These are phyloP conservation scores for Globisporangium cylindrosporum DNA, from an alignment of 352 stramenopile species.

Conservation along the genomic window DNA sequence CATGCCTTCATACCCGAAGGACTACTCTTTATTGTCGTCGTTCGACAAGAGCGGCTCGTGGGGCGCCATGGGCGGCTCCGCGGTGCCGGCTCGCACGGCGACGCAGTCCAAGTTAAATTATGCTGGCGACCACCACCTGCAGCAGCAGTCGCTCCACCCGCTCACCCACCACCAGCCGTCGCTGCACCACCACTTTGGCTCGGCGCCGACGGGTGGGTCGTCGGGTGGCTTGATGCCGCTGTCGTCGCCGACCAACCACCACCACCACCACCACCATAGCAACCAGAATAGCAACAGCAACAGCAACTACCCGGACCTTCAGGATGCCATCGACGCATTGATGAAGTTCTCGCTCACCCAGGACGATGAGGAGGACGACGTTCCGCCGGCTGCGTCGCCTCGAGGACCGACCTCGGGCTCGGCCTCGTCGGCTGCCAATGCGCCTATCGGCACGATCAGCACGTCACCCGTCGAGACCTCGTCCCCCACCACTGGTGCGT, in stretches of 20 bases:
- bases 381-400: conserved; percentile 9
- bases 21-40: conserved; percentile 62
- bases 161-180: conserved; percentile 4
- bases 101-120: conserved; percentile 51
- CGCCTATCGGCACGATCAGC: conserved; percentile 2
- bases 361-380: conserved; percentile 41
- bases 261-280: conserved; percentile 4
- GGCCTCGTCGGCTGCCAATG: neutral
- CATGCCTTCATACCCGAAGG: conserved; percentile 53
- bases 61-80: conserved; percentile 27
- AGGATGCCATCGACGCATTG: conserved; percentile 86
- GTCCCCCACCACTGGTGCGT: conserved; percentile 19
- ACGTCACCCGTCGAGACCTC: conserved; percentile 13
- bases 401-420: neutral
- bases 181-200: neutral
- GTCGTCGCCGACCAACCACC: conserved; percentile 17
- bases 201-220: neutral
- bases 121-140: conserved; percentile 31
- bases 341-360: conserved; percentile 82
- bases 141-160: conserved; percentile 13
- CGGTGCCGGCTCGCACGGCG: conserved; percentile 11
- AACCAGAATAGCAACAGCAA: conserved; percentile 11
- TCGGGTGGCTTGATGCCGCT: conserved; percentile 24
- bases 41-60: conserved; percentile 56
- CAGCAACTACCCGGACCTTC: conserved; percentile 62